phyloP scores from a whole-genome alignment of 306 rosid species.

The Potentilla sterilis region DNA sequence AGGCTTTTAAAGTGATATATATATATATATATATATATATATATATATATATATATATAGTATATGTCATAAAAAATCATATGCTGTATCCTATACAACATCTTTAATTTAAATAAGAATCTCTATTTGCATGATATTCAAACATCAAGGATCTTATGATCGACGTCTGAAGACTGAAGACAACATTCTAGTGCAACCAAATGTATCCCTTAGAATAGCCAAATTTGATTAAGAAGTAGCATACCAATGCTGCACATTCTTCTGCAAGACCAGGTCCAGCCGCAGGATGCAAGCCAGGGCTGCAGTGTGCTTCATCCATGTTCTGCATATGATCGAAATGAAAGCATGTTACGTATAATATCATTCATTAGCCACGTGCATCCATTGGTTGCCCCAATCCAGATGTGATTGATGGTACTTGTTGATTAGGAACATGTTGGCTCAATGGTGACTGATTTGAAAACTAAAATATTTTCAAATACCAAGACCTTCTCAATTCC shows the following conservation, averaged over 20 bases:
- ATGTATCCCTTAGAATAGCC: slow-evolving; percentile 6
- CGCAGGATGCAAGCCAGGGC: slow-evolving; percentile 90
- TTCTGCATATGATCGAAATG: slow-evolving; percentile 45
- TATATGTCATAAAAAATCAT: background rate
- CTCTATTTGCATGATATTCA: background rate
- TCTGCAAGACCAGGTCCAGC: slow-evolving; percentile 99
- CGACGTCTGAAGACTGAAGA: slow-evolving; percentile 10
- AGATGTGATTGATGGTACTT: slow-evolving; percentile 15
- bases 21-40: too few relatives aligned
- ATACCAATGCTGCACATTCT: slow-evolving; percentile 91
- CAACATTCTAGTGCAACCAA: slow-evolving; percentile 9
- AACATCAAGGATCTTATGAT: background rate
- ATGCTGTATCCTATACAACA: background rate
- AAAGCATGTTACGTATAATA: slow-evolving; percentile 21
- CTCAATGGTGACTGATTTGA: slow-evolving; percentile 10
- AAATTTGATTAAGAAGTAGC: slow-evolving; percentile 7
- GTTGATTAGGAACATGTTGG: slow-evolving; percentile 1
- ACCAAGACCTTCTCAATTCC: background rate
- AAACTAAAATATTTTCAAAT: background rate
- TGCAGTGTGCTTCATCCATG: slow-evolving; percentile 97
- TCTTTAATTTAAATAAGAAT: background rate
- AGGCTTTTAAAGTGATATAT: background rate
- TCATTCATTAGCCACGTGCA: slow-evolving; percentile 14
- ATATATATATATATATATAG: too few relatives aligned
- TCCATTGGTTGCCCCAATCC: slow-evolving; percentile 18